Evolutionary conservation across 106 monocot species (phyloP).

Genomic region (Allium fistulosum): DNA sequence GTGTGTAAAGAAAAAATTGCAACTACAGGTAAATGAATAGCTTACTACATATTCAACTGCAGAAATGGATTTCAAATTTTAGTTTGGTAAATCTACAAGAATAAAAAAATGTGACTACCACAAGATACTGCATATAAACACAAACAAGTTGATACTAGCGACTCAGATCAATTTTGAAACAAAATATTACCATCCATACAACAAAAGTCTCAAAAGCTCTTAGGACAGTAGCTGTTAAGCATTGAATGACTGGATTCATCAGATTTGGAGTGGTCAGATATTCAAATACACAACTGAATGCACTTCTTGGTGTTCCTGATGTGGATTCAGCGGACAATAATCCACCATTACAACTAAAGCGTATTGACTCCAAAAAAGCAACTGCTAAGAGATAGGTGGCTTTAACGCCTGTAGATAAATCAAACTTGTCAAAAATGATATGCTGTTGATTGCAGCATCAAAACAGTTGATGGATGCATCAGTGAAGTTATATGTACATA

Average conservation of each 20-base stretch:
- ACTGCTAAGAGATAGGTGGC: slow-evolving; percentile 95
- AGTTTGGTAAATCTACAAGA: too few species aligned
- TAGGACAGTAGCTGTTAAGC: slow-evolving; percentile 85
- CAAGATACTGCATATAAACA: neutral
- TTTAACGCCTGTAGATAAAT: slow-evolving; percentile 65
- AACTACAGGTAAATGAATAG: too few species aligned
- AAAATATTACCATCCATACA: slow-evolving; percentile 70
- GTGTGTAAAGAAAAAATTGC: too few species aligned
- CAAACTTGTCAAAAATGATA: too few species aligned
- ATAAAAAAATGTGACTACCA: neutral
- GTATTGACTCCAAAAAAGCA: slow-evolving; percentile 83
- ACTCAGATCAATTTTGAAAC: neutral
- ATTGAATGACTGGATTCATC: slow-evolving; percentile 74
- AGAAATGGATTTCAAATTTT: too few species aligned
- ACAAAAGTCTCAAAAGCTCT: slow-evolving; percentile 82
- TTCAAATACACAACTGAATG: slow-evolving; percentile 91
- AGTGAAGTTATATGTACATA: too few species aligned
- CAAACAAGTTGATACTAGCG: too few species aligned
- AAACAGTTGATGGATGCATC: too few species aligned
- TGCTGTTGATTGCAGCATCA: too few species aligned
- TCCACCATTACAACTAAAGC: slow-evolving; percentile 94
- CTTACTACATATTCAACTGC: too few species aligned
- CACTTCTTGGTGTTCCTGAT: slow-evolving; percentile 49
- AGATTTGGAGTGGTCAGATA: slow-evolving; percentile 91
- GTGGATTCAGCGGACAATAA: slow-evolving; percentile 35